Base-by-base conservation (phyloP, 345 rosid genomes). In the Abelmoschus esculentus region DNA sequence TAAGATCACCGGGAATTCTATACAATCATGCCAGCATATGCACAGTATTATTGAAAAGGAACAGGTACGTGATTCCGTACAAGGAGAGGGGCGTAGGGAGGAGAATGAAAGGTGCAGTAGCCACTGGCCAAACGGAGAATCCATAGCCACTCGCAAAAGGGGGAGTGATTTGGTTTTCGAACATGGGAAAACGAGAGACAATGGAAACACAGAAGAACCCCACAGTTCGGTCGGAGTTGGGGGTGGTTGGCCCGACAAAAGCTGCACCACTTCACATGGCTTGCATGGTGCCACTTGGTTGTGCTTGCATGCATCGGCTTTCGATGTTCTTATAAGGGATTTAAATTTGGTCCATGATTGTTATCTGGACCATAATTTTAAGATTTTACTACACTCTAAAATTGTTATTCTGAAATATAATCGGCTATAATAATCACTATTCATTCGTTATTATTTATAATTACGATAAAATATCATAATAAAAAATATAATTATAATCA, bases 241-340 rank as follows among this genome's bases (percentile, higher is more conserved):
- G 60, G 78, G 84, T 76, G 0, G 78, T 72, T 82, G 82, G 53
- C 46, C 85, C 79, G 85, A 84, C 87, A 82, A 76, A 76, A 80
- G 80, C 81, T 80, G 78, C 73, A 62, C 6, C 60, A 7, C 14
- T 55, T 55, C 60, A 55, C 60, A 55, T 55, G 60, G 60, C 32
- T 69, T 29, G 26, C 26, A 22, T 29, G 32, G 32, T 29, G 32
- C 32, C 32, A n/a, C 52, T 29, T 10, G 59, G 22, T 18, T 50
- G 31, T 50, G 31, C 52, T 47, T 36, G 50, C 31, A 34, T 65
- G 34, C 76, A 69, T 36, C 38, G 61, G 56, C n/a, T 32, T 55
- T 69, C 61, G 52, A 44, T 29, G 28, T 55, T 72, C 44, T 36
- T 7, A 17, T 17, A n/a, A n/a, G n/a, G 26, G 26, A 22, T 22